These are phyloP conservation scores for Wallacemonas rigidus DNA, from an alignment of 208 protist species.

Conservation along the genomic window DNA sequence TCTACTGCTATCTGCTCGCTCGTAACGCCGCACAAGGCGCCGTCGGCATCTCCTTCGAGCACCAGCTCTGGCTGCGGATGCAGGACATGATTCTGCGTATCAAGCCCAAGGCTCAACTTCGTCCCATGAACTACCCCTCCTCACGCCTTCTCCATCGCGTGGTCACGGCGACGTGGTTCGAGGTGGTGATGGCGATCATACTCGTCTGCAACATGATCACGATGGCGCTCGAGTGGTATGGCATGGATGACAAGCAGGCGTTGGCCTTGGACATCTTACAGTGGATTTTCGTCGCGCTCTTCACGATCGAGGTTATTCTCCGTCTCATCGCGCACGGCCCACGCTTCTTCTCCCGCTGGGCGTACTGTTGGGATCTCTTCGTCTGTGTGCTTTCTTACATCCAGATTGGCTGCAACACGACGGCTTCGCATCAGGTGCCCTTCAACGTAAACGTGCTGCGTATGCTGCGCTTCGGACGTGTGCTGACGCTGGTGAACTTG, in stretches of 20 bases:
- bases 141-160: constrained; percentile 65
- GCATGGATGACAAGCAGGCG: constrained; percentile 51
- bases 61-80: constrained; percentile 82
- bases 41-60: constrained; percentile 65
- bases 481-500: constrained; percentile 62
- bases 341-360: constrained; percentile 76
- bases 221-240: constrained; percentile 89
- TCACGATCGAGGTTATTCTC: constrained; percentile 85
- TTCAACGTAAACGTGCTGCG: constrained; percentile 92
- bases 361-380: constrained; percentile 88
- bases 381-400: constrained; percentile 76
- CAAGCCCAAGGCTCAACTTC: constrained; percentile 54
- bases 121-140: constrained; percentile 56
- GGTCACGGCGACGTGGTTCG: constrained; percentile 55
- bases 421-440: constrained; percentile 48
- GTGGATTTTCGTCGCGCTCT: constrained; percentile 87
- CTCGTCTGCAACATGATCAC: constrained; percentile 81
- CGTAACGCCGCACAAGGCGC: constrained; percentile 67
- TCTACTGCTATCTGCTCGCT: constrained; percentile 88
- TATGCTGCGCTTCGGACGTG: constrained; percentile 75
- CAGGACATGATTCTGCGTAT: constrained; percentile 71
- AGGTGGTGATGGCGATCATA: constrained; percentile 67
- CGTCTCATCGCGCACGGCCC: constrained; percentile 71
- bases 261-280: constrained; percentile 62
- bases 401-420: constrained; percentile 77